phyloP scores from a whole-genome alignment of 768 basidiomycete species.

The Hygrophorus russula region DNA sequence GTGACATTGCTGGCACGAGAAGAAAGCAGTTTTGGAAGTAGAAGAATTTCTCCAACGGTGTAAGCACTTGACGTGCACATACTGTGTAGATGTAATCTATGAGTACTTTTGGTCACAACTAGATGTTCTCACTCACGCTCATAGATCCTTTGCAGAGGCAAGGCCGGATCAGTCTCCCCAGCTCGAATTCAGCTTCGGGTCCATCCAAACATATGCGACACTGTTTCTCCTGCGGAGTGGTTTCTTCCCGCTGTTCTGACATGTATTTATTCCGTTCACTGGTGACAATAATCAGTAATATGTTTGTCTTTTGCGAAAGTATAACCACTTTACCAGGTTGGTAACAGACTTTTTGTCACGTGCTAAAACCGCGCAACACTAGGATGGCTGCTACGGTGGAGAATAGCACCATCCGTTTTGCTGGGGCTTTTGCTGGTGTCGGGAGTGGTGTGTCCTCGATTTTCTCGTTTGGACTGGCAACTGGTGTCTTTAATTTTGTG shows the following conservation, averaged over 20 bases:
- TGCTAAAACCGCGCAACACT: constrained; percentile 11
- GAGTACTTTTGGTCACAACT: constrained; percentile 2
- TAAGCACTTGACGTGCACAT: constrained; percentile 72
- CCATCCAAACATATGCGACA: constrained; percentile 83
- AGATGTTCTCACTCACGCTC: constrained; percentile 28
- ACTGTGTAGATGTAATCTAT: constrained; percentile 25
- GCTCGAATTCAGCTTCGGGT: constrained; percentile 39
- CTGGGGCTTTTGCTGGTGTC: constrained; percentile 46
- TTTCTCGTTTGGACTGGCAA: background rate
- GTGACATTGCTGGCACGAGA: constrained; percentile 69
- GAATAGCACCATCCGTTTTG: constrained; percentile 31
- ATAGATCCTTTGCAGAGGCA: constrained; percentile 75
- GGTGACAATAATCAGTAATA: background rate
- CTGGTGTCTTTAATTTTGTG: background rate
- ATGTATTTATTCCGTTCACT: background rate
- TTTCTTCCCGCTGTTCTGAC: constrained; percentile 6
- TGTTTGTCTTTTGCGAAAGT: background rate
- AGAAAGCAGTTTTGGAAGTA: constrained; percentile 56
- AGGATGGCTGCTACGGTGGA: constrained; percentile 17
- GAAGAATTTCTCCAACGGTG: constrained; percentile 65
- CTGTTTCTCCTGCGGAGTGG: constrained; percentile 39
- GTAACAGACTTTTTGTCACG: background rate
- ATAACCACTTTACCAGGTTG: background rate
- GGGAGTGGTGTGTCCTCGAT: constrained; percentile 46
- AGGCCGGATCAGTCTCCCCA: constrained; percentile 75